Percentiles rank a stretch among this genome's conserved stretches.
These are phyloP conservation scores for Acrasis kona DNA, from an alignment of 78 protist species.

Conservation along the genomic window DNA sequence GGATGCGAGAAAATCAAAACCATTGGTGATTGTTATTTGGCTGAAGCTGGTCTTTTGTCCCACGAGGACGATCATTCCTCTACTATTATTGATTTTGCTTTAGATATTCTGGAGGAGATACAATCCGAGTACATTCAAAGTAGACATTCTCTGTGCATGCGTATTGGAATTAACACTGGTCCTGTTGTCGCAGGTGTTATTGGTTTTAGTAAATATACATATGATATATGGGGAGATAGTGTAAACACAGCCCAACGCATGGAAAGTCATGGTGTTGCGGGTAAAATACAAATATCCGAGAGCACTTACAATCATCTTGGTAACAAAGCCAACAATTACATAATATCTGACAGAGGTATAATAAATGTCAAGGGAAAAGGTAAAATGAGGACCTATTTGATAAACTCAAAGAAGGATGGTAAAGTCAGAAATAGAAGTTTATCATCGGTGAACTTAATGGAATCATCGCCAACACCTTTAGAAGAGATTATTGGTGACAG, in stretches of 20 bases:
- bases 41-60: not conserved
- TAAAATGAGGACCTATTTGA: too few relatives aligned
- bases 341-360: too few relatives aligned
- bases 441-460: too few relatives aligned
- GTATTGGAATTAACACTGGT: slow-evolving; percentile 69
- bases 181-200: slow-evolving; percentile 66
- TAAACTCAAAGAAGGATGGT: too few relatives aligned
- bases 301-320: not conserved
- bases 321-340: too few relatives aligned
- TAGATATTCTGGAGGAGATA: not conserved
- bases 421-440: too few relatives aligned
- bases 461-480: too few relatives aligned
- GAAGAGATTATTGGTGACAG: too few relatives aligned
- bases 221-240: slow-evolving; percentile 79
- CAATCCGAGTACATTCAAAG: not conserved
- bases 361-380: too few relatives aligned
- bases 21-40: slow-evolving; percentile 33
- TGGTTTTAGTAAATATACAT: slow-evolving; percentile 45
- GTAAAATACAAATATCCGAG: slow-evolving; percentile 45
- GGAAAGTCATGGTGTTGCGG: slow-evolving; percentile 38
- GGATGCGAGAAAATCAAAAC: slow-evolving; percentile 17
- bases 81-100: not conserved
- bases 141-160: slow-evolving; percentile 4
- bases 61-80: not conserved
- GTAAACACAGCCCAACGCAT: slow-evolving; percentile 73